Conservation (phyloP, 169 alveolate genomes). For the Eimeria sp. region DNA sequence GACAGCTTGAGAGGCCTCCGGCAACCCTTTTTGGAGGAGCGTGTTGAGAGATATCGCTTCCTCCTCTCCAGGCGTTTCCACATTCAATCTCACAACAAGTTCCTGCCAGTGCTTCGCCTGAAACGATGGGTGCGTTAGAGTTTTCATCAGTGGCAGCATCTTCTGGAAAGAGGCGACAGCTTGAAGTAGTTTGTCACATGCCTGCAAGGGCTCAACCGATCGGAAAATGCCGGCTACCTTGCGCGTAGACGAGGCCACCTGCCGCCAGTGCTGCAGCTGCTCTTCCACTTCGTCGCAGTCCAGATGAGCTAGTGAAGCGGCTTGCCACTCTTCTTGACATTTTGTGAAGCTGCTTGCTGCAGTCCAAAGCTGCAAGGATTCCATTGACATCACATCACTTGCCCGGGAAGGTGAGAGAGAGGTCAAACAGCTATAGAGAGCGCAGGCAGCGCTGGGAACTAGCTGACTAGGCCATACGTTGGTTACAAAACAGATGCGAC, state of each 20-base stretch:
- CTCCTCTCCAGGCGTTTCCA: not conserved
- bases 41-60: slow-evolving; percentile 77
- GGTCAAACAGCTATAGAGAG: not conserved
- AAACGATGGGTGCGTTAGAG: slow-evolving; percentile 47
- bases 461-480: not conserved
- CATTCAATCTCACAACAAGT: slow-evolving; percentile 14
- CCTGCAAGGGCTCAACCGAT: slow-evolving; percentile 66
- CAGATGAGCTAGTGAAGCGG: slow-evolving; percentile 8
- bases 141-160: slow-evolving; percentile 52
- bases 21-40: slow-evolving; percentile 83
- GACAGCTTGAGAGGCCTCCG: slow-evolving; percentile 83
- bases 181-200: slow-evolving; percentile 61
- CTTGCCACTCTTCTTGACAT: slow-evolving; percentile 41
- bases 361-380: slow-evolving; percentile 53
- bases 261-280: slow-evolving; percentile 66
- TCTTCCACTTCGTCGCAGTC: slow-evolving; percentile 59
- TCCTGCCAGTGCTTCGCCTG: slow-evolving; percentile 71
- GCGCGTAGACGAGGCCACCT: slow-evolving; percentile 51
- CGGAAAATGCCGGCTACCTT: slow-evolving; percentile 46
- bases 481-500: not conserved
- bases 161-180: slow-evolving; percentile 58
- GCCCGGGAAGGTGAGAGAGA: not conserved
- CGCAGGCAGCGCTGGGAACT: not conserved
- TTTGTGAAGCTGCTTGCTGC: slow-evolving; percentile 25
- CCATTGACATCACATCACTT: not conserved